Percentiles rank a stretch among this genome's conserved stretches.
phyloP scores from a whole-genome alignment of 306 rosid species.

The Benincasa hispida region DNA sequence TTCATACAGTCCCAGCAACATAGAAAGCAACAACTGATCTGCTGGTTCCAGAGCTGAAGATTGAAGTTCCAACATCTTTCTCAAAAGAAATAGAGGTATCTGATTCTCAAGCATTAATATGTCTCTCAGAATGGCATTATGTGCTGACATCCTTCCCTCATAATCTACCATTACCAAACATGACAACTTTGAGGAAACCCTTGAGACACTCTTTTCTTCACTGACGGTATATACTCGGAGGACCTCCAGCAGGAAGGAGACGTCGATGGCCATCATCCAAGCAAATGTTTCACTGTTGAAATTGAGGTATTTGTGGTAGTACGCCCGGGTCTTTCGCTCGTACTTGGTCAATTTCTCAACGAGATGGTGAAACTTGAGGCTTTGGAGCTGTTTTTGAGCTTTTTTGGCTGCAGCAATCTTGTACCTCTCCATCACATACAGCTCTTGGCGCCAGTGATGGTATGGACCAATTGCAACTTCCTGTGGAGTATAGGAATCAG shows the following conservation, averaged over 20 bases:
- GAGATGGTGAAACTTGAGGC: conserved; percentile 25
- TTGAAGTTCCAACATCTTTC: conserved; percentile 39
- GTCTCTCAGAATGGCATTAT: conserved; percentile 58
- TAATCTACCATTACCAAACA: conserved; percentile 55
- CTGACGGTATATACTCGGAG: conserved; percentile 36
- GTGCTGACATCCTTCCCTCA: conserved; percentile 43
- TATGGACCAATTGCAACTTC: conserved; percentile 69
- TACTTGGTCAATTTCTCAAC: conserved; percentile 35
- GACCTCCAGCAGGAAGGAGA: conserved; percentile 60
- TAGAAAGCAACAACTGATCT: conserved; percentile 30
- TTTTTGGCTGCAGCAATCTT: conserved; percentile 53
- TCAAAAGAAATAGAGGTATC: conserved; percentile 52
- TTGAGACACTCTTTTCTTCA: conserved; percentile 11
- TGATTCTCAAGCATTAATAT: conserved; percentile 74
- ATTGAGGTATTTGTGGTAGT: conserved; percentile 64
- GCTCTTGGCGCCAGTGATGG: conserved; percentile 62
- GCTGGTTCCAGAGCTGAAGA: conserved; percentile 28
- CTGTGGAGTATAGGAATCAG: conserved; percentile 61
- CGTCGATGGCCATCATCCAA: conserved; percentile 72
- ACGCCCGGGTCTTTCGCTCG: conserved; percentile 37
- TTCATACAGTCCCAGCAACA: conserved; percentile 41
- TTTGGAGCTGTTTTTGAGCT: conserved; percentile 32
- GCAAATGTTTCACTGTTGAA: conserved; percentile 51
- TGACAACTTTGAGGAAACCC: conserved; percentile 46
- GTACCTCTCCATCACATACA: conserved; percentile 67